A percentile compares a stretch with the other conserved stretches of the same genome.
phyloP scores from a whole-genome alignment of 345 rosid genomes.

The Raphanus sativus region DNA sequence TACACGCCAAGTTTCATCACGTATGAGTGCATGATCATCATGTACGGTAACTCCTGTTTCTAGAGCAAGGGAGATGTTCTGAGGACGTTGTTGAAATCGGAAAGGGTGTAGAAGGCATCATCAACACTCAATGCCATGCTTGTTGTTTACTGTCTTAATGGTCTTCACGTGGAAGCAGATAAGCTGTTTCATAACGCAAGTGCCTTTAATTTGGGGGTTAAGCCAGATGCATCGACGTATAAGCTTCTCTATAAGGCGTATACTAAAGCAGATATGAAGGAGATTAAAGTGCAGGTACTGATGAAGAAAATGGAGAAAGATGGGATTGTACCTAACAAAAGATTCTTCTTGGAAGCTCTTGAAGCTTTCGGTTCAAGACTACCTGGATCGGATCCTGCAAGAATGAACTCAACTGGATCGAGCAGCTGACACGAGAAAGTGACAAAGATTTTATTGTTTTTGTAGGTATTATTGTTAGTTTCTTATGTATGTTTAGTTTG shows the following conservation, averaged over 20 bases:
- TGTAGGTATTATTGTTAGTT: no score
- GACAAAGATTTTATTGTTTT: no score
- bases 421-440: constrained; percentile 23
- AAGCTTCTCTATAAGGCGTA: constrained; percentile 83
- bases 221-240: constrained; percentile 65
- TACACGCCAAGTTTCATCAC: constrained; percentile 69
- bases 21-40: constrained; percentile 68
- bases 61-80: constrained; percentile 64
- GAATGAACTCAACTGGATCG: constrained; percentile 21
- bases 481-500: no score
- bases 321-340: constrained; percentile 77
- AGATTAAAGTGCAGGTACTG: constrained; percentile 55
- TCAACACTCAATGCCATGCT: constrained; percentile 84
- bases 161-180: constrained; percentile 70
- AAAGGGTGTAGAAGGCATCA: constrained; percentile 47
- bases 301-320: constrained; percentile 69
- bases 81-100: constrained; percentile 54
- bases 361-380: constrained; percentile 52
- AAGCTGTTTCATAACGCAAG: constrained; percentile 49
- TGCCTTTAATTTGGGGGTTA: constrained; percentile 36
- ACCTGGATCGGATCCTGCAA: constrained; percentile 40
- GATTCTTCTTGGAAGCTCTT: constrained; percentile 79
- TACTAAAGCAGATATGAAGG: constrained; percentile 71
- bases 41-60: constrained; percentile 80
- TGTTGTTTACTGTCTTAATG: constrained; percentile 75